Percentiles rank a stretch among this genome's conserved stretches.
Evolutionary conservation across 2,329 filamentous ascomycete genomes (phyloP).

Genomic region (Neonectria sp.): DNA sequence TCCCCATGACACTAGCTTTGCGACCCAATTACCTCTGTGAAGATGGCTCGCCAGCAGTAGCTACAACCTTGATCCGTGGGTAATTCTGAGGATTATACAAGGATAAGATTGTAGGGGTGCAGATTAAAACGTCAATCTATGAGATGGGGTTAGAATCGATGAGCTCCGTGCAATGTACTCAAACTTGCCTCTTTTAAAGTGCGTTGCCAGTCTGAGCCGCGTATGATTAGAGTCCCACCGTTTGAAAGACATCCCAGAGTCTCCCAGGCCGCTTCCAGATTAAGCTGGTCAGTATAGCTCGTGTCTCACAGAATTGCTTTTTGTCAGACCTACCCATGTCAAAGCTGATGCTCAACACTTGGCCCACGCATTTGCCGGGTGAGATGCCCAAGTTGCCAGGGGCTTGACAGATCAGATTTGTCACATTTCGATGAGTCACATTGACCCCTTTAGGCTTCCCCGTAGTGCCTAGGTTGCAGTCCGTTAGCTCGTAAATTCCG

Average conservation of each 20-base stretch:
- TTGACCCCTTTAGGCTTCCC: constrained; percentile 73
- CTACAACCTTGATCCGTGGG: constrained; percentile 66
- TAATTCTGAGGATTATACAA: constrained; percentile 62
- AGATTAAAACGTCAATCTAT: constrained; percentile 68
- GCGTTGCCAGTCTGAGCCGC: constrained; percentile 65
- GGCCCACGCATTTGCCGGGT: constrained; percentile 66
- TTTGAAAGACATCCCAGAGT: constrained; percentile 70
- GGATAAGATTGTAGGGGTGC: constrained; percentile 69
- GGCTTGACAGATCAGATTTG: constrained; percentile 66
- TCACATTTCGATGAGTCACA: constrained; percentile 68
- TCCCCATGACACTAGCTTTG: rapidly evolving
- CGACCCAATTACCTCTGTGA: constrained; percentile 55
- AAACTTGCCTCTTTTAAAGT: constrained; percentile 59
- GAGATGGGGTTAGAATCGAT: neutral
- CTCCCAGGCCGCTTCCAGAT: constrained; percentile 68
- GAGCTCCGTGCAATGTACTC: rapidly evolving
- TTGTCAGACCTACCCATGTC: constrained; percentile 68
- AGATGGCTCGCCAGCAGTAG: constrained; percentile 69
- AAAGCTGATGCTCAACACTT: constrained; percentile 71
- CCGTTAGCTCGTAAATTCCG: neutral
- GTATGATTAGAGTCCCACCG: constrained; percentile 67
- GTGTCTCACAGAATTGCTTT: neutral
- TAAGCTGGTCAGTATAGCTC: neutral
- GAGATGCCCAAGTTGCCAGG: constrained; percentile 67
- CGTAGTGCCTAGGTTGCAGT: constrained; percentile 61